Evolutionary conservation across 148 eudicot species (phyloP).

Genomic region (Vaccinium corymbosum): DNA sequence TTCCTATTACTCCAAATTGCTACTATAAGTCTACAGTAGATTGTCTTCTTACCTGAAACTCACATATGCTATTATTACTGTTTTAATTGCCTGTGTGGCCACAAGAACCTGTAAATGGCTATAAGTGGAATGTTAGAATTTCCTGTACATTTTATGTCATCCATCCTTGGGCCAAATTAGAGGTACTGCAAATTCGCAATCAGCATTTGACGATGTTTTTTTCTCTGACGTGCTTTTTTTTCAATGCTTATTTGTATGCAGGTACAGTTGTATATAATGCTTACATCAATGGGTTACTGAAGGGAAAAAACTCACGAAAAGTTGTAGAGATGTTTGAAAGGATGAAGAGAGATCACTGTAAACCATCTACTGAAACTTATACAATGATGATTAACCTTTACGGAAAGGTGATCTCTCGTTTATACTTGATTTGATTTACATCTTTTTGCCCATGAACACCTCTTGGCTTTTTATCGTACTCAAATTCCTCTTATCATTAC

Average conservation of each 20-base stretch:
- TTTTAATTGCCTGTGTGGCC: not conserved
- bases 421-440: not conserved
- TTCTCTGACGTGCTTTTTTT: not conserved
- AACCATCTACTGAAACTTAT: conserved; percentile 69
- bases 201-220: not conserved
- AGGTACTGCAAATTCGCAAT: not conserved
- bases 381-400: conserved; percentile 79
- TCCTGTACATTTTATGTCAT: too few species aligned
- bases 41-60: not conserved
- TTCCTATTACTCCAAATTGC: not conserved
- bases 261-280: conserved; percentile 73
- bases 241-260: conserved; percentile 22
- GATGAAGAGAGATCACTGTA: conserved; percentile 70
- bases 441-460: not conserved
- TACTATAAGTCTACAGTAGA: not conserved
- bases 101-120: not conserved
- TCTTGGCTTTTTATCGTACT: not conserved
- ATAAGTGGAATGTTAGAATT: not conserved
- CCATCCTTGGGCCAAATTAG: not conserved
- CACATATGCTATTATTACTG: not conserved
- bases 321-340: conserved; percentile 60
- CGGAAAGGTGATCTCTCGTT: conserved; percentile 58
- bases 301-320: conserved; percentile 53
- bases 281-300: conserved; percentile 71
- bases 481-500: not conserved